Evolutionary conservation across 164 flowering plant genomes (phyloP), one percentile per base, ranked within the genome.

Genomic region (Sedum album): DNA sequence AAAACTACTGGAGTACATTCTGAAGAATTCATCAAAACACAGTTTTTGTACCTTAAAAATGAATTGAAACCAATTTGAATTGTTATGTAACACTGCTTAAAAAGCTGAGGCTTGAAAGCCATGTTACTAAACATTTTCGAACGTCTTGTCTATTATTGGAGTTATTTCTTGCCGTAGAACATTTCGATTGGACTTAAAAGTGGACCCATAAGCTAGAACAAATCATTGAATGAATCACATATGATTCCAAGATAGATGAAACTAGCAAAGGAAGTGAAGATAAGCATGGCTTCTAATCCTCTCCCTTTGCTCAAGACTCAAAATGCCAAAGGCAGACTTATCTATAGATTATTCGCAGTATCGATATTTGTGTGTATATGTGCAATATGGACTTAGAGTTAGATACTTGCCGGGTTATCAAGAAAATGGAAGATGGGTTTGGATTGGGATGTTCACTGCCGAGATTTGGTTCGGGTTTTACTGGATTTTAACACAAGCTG

Each of bases 401-500:
- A 13, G 48, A 44, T 13, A 44, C 48, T 44, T 44, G 48, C 48
- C 48, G 17, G 48, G 48, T 44, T 44, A 17, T 1, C 0, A 0
- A 14, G 48, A 44, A 44, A 44, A 44, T 44, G 48, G 48, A 44
- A 51, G 79, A 74, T 68, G 72, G 63, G 57, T 31, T 4, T 77
- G 82, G 82, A 68, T 75, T n/a, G 68, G 68, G 2, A 68, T 79
- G 70, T 51, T 77, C 39, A 0, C 63, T 6, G 70, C 82, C 0
- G 80, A 79, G 72, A 25, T 77, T 0, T 69, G 76, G 73, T 75
- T 79, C 26, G 70, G 73, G 49, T 20, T 73, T n/a, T 77, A 77
- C 39, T 79, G 82, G 80, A n/a, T 79, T 13, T 0, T 77, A n/a
- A 75, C 76, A 70, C 80, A 73, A 31, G 13, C 80, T 10, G 69